Evolutionary conservation across 495 filamentous ascomycete species (phyloP).

Genomic region (Hyphodiscus hymeniophilus): DNA sequence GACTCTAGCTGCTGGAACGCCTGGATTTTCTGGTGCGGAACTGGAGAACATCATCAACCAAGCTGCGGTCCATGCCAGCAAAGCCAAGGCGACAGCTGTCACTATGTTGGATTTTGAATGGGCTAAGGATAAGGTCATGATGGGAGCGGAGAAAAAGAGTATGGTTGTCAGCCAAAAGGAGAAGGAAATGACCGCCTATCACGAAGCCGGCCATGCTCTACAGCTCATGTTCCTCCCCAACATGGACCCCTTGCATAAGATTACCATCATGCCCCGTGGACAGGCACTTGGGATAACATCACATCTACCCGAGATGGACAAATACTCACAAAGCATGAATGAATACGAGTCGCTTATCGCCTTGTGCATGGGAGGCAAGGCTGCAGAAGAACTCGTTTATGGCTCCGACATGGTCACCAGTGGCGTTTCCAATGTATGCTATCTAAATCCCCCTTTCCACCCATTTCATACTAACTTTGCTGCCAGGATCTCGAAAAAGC

Average conservation of each 20-base stretch:
- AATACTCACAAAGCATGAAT: conserved; percentile 65
- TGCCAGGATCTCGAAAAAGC: conserved; percentile 72
- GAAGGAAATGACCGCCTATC: conserved; percentile 89
- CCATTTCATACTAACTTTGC: background rate
- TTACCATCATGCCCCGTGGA: conserved; percentile 90
- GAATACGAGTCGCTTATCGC: conserved; percentile 73
- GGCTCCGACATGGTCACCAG: conserved; percentile 80
- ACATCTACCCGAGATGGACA: conserved; percentile 82
- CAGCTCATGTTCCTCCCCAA: conserved; percentile 72
- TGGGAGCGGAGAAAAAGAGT: conserved; percentile 85
- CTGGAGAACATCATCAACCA: conserved; percentile 96
- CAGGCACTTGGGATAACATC: conserved; percentile 77
- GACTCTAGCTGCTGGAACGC: conserved; percentile 74
- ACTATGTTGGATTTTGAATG: conserved; percentile 80
- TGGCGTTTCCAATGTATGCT: conserved; percentile 65
- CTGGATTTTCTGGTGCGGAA: conserved; percentile 91
- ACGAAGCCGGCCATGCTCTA: conserved; percentile 93
- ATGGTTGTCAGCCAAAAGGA: conserved; percentile 80
- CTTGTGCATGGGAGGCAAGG: conserved; percentile 82
- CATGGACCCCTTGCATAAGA: conserved; percentile 79
- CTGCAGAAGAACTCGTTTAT: conserved; percentile 88
- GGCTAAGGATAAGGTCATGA: conserved; percentile 97
- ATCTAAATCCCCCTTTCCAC: conserved; percentile 1
- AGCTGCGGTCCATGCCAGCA: conserved; percentile 84
- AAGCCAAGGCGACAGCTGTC: conserved; percentile 65